phyloP scores from a whole-genome alignment of 2,329 filamentous ascomycete genomes.

The Beauveria brongniartii region DNA sequence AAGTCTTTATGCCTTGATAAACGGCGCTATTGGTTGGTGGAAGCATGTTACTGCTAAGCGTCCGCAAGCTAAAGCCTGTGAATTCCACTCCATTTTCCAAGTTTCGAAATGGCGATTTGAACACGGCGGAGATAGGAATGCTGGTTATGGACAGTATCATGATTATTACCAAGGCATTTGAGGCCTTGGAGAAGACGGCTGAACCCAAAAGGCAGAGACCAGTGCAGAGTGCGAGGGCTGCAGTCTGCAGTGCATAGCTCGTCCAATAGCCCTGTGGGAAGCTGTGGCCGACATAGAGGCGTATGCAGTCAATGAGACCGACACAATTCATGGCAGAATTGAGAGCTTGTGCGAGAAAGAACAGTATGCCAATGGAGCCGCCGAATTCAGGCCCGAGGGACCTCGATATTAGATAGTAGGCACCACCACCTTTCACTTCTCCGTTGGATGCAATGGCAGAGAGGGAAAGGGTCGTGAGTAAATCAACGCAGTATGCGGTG shows the following conservation, averaged over 20 bases:
- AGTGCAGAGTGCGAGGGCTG: slow-evolving; percentile 63
- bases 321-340: slow-evolving; percentile 85
- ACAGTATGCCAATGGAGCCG: slow-evolving; percentile 78
- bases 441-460: slow-evolving; percentile 87
- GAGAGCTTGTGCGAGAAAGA: slow-evolving; percentile 83
- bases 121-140: slow-evolving; percentile 69
- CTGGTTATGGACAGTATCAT: slow-evolving; percentile 68
- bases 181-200: slow-evolving; percentile 70
- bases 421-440: slow-evolving; percentile 77
- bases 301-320: slow-evolving; percentile 74
- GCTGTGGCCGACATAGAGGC: slow-evolving; percentile 61
- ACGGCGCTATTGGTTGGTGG: slow-evolving; percentile 59
- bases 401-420: slow-evolving; percentile 82
- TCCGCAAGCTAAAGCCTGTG: slow-evolving; percentile 65
- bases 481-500: slow-evolving; percentile 69
- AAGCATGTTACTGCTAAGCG: slow-evolving; percentile 64
- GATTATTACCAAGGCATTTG: slow-evolving; percentile 65
- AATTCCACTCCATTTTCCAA: slow-evolving; percentile 59
- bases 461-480: slow-evolving; percentile 78
- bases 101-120: slow-evolving; percentile 60
- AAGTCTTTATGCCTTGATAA: slow-evolving; percentile 57
- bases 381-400: slow-evolving; percentile 84
- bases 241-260: slow-evolving; percentile 67
- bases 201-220: slow-evolving; percentile 72
- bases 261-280: slow-evolving; percentile 69